phyloP scores from a whole-genome alignment of 495 filamentous ascomycete genomes.

The Cairneyella variabilis region DNA sequence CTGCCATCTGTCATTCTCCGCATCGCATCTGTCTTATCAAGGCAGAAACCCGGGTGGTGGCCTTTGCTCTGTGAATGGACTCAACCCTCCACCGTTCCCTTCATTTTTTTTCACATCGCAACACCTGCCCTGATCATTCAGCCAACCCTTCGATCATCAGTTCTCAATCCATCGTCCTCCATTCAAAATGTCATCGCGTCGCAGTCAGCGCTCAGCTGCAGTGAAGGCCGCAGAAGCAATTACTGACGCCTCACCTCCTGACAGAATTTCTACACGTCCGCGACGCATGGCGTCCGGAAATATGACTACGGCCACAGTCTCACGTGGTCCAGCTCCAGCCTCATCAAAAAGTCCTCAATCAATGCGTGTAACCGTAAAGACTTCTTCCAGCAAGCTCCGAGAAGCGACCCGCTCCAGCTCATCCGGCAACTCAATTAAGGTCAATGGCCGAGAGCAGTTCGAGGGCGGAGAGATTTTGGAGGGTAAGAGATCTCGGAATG shows the following conservation, averaged over 20 bases:
- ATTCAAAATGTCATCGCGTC: slow-evolving; percentile 43
- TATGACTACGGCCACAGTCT: slow-evolving; percentile 40
- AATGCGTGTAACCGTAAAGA: slow-evolving; percentile 78
- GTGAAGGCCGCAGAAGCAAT: slow-evolving; percentile 33
- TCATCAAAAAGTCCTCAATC: slow-evolving; percentile 56
- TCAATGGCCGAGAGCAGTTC: slow-evolving; percentile 35
- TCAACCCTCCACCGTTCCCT: neutral
- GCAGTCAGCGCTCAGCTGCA: slow-evolving; percentile 44
- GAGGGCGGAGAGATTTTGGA: slow-evolving; percentile 55
- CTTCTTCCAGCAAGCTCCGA: slow-evolving; percentile 75
- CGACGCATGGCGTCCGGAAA: slow-evolving; percentile 18
- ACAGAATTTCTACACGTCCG: slow-evolving; percentile 10
- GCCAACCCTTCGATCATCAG: neutral
- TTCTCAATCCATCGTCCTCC: slow-evolving; percentile 19
- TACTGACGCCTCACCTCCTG: slow-evolving; percentile 21
- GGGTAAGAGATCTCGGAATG: slow-evolving; percentile 58
- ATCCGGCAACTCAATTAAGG: slow-evolving; percentile 13
- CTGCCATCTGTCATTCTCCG: neutral
- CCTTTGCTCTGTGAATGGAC: neutral
- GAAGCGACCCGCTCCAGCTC: slow-evolving; percentile 57
- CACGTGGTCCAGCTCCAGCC: slow-evolving; percentile 47
- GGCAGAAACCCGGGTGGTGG: slow-evolving; percentile 19
- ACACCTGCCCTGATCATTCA: neutral
- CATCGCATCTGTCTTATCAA: slow-evolving; percentile 16
- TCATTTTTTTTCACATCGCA: neutral